phyloP scores from a whole-genome alignment of 768 basidiomycete genomes.

The Lentinus brumalis region DNA sequence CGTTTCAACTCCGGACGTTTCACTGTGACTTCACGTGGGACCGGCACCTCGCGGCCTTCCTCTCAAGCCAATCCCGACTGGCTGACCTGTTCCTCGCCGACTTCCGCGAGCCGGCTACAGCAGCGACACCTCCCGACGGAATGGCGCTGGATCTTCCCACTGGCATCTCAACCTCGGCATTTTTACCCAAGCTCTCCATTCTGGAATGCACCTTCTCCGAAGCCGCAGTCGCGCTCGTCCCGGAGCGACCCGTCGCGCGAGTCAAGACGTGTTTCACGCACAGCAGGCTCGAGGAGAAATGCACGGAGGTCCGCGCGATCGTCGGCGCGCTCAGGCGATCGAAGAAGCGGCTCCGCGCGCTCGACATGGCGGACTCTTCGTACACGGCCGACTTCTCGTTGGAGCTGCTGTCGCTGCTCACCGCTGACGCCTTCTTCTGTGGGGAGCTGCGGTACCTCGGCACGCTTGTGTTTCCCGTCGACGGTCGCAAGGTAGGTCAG shows the following conservation, averaged over 20 bases:
- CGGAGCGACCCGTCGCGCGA: conserved; percentile 58
- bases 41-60: conserved; percentile 50
- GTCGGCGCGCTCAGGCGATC: conserved; percentile 50
- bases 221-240: conserved; percentile 58
- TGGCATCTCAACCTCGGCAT: conserved; percentile 24
- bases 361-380: conserved; percentile 64
- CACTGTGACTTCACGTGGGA: conserved; percentile 74
- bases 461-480: conserved; percentile 63
- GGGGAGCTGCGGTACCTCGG: conserved; percentile 58
- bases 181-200: conserved; percentile 51
- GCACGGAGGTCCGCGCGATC: conserved; percentile 51
- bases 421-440: conserved; percentile 32
- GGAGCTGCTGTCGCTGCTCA: conserved; percentile 49
- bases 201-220: conserved; percentile 72
- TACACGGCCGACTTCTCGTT: conserved; percentile 58
- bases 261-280: conserved; percentile 72
- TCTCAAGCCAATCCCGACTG: conserved; percentile 49
- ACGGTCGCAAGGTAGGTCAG: conserved; percentile 50
- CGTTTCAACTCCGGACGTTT: conserved; percentile 60
- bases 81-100: conserved; percentile 49
- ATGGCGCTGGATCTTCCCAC: background rate
- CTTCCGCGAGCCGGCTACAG: conserved; percentile 23
- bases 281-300: conserved; percentile 49
- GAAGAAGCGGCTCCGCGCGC: conserved; percentile 45
- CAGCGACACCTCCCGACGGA: background rate